A percentile compares a stretch with the other conserved stretches of the same genome.
phyloP scores from a whole-genome alignment of 768 basidiomycete genomes.

The Zangia roseola region DNA sequence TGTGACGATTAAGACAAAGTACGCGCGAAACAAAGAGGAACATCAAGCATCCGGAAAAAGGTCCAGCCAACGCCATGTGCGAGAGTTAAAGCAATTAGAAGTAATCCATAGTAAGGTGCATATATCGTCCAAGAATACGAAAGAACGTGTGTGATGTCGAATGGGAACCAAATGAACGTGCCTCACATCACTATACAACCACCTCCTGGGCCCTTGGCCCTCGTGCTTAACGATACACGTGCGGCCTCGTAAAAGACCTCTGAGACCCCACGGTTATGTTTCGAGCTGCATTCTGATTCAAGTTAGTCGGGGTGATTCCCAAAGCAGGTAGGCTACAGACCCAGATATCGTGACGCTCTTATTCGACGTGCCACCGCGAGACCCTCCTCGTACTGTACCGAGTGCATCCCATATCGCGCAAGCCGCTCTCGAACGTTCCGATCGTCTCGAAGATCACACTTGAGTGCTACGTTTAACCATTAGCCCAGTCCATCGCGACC shows the following conservation, averaged over 20 bases:
- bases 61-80: background rate
- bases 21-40: conserved; percentile 4
- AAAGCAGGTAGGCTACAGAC: conserved; percentile 42
- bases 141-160: conserved; percentile 1
- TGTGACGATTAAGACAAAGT: conserved; percentile 6
- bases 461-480: conserved; percentile 59
- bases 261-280: conserved; percentile 91
- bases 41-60: background rate
- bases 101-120: conserved; percentile 20
- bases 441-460: conserved; percentile 95
- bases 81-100: conserved; percentile 20
- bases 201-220: conserved; percentile 60
- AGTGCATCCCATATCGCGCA: conserved; percentile 62
- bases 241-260: conserved; percentile 95
- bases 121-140: conserved; percentile 9
- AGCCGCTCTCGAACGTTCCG: conserved; percentile 67
- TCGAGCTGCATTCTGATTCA: conserved; percentile 87
- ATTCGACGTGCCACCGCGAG: conserved; percentile 84
- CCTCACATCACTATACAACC: conserved; percentile 66
- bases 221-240: conserved; percentile 74
- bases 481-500: conserved; percentile 5
- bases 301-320: background rate
- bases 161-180: background rate
- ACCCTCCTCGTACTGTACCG: conserved; percentile 92
- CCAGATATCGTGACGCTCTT: conserved; percentile 91